phyloP scores from a whole-genome alignment of 192 early-diverging fungal species.

The Backusella psychrophila region DNA sequence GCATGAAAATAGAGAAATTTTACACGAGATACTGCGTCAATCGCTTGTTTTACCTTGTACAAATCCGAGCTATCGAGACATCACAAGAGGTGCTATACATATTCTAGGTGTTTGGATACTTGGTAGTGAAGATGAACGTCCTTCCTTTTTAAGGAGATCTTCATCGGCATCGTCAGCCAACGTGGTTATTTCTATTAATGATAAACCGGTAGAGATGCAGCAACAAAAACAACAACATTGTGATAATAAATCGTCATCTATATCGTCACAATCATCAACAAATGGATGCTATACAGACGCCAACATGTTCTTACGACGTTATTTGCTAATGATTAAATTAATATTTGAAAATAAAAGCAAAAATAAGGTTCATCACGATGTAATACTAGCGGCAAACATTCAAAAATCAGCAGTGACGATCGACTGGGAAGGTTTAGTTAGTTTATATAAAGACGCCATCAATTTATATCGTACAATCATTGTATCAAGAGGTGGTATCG shows the following conservation, averaged over 20 bases:
- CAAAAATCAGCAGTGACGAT: background rate
- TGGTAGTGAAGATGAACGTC: slow-evolving; percentile 67
- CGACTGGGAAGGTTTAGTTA: slow-evolving; percentile 46
- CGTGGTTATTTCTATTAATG: slow-evolving; percentile 1
- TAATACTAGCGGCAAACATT: background rate
- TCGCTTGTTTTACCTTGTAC: slow-evolving; percentile 56
- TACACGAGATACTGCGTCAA: slow-evolving; percentile 78
- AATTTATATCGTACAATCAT: slow-evolving; percentile 60
- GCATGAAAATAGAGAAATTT: slow-evolving; percentile 64
- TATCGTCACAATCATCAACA: slow-evolving; percentile 1
- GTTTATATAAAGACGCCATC: slow-evolving; percentile 68
- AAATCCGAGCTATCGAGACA: slow-evolving; percentile 59
- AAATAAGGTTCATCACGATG: background rate
- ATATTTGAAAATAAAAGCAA: slow-evolving; percentile 56
- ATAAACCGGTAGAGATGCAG: background rate
- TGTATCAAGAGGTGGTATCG: slow-evolving; percentile 47
- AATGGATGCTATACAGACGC: slow-evolving; percentile 40
- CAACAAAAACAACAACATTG: background rate
- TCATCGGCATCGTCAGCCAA: slow-evolving; percentile 5
- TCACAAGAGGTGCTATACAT: slow-evolving; percentile 60
- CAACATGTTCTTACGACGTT: slow-evolving; percentile 69
- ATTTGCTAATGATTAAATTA: slow-evolving; percentile 62
- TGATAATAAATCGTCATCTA: background rate
- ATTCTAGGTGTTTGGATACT: slow-evolving; percentile 68
- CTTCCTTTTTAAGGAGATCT: slow-evolving; percentile 54